phyloP scores from a whole-genome alignment of 2,329 filamentous ascomycete species.

The Aspergillus sp. region DNA sequence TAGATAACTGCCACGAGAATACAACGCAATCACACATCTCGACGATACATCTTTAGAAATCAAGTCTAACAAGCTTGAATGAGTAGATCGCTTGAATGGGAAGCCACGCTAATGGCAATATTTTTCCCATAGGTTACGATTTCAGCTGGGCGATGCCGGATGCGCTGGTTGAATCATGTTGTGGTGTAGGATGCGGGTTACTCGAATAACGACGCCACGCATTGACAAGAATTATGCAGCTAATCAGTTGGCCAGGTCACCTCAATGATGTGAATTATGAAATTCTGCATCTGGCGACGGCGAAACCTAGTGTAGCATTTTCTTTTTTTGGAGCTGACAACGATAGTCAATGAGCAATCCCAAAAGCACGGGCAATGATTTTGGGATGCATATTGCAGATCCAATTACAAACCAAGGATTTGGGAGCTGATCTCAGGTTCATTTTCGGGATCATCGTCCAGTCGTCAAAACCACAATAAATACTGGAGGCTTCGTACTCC shows the following conservation, averaged over 20 bases:
- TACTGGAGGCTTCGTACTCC: too few relatives aligned
- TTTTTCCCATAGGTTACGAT: neutral
- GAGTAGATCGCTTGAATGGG: neutral
- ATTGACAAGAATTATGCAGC: neutral
- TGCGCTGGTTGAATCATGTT: neutral
- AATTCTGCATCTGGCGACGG: neutral
- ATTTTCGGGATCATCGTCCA: neutral
- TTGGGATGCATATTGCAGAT: neutral
- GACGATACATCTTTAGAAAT: neutral
- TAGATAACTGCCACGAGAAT: too few relatives aligned
- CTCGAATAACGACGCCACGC: neutral
- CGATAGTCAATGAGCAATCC: neutral
- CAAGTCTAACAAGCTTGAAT: neutral
- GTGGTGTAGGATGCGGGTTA: neutral
- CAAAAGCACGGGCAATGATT: neutral
- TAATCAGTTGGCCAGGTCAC: neutral
- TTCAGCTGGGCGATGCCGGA: neutral
- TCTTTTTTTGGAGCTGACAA: neutral
- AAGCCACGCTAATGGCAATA: neutral
- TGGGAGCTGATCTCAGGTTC: neutral
- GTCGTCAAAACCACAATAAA: too few relatives aligned
- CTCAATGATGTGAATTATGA: neutral
- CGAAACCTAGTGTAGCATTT: neutral
- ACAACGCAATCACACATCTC: neutral
- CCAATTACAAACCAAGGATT: neutral